phyloP scores from a whole-genome alignment of 768 basidiomycete genomes.

The Mycena rosella region DNA sequence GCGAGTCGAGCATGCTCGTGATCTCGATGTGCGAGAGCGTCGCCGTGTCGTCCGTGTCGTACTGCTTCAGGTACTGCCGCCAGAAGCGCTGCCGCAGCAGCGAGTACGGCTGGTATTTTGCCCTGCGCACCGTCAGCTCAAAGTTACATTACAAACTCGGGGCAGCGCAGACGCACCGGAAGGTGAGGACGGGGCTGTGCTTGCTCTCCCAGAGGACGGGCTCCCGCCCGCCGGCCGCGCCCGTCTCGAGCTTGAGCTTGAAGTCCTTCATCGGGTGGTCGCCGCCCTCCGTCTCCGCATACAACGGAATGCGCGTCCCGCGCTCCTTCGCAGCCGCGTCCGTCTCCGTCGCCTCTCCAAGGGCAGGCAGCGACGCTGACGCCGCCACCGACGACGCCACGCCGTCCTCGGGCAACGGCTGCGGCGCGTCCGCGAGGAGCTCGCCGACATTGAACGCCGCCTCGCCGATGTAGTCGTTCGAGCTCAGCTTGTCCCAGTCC shows the following conservation, averaged over 20 bases:
- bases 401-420: conserved; percentile 51
- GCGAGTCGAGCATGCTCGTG: conserved; percentile 95
- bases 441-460: conserved; percentile 77
- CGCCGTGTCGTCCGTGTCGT: conserved; percentile 87
- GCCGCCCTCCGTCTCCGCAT: conserved; percentile 60
- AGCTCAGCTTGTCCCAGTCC: conserved; percentile 96
- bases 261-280: conserved; percentile 83
- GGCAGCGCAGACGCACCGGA: conserved; percentile 61
- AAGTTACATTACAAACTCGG: background rate
- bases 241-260: conserved; percentile 64
- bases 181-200: conserved; percentile 74
- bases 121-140: conserved; percentile 56
- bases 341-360: conserved; percentile 7
- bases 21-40: conserved; percentile 87
- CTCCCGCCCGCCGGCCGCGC: conserved; percentile 63
- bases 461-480: conserved; percentile 92
- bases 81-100: conserved; percentile 92
- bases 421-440: conserved; percentile 75
- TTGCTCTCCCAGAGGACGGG: conserved; percentile 75
- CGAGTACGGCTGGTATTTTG: conserved; percentile 96
- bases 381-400: background rate
- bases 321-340: conserved; percentile 59
- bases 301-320: conserved; percentile 54
- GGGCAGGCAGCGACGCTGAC: conserved; percentile 20
- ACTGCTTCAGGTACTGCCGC: conserved; percentile 89